Percentiles rank a stretch among this genome's conserved stretches.
Conservation (phyloP, 495 filamentous ascomycete genomes). For the Aspergillus mulundensis region DNA sequence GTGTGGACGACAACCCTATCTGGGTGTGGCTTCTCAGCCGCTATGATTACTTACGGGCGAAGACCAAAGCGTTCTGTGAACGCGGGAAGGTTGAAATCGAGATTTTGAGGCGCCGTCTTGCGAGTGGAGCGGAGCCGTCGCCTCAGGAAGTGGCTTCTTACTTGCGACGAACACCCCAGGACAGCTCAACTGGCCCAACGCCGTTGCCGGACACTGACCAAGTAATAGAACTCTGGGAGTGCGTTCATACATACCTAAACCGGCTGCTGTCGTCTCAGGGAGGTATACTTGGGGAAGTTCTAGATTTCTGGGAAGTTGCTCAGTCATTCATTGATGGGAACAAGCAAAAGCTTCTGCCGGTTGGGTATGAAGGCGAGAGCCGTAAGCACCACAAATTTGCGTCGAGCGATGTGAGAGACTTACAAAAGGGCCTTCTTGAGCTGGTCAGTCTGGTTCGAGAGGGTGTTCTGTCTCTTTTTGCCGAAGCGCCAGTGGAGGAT, state of each 20-base stretch:
- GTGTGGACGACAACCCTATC: constrained; percentile 92
- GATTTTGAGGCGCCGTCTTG: constrained; percentile 75
- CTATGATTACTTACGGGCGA: constrained; percentile 81
- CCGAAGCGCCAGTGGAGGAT: constrained; percentile 87
- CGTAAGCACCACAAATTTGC: constrained; percentile 80
- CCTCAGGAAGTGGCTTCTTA: constrained; percentile 64
- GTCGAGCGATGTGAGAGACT: constrained; percentile 59
- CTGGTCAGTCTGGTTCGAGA: constrained; percentile 78
- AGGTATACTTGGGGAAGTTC: constrained; percentile 81
- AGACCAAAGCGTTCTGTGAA: constrained; percentile 73
- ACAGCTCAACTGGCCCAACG: constrained; percentile 50
- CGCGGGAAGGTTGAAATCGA: constrained; percentile 87
- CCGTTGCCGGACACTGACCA: constrained; percentile 66
- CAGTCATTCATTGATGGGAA: constrained; percentile 87
- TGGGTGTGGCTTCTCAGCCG: constrained; percentile 90
- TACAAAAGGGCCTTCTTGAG: constrained; percentile 75
- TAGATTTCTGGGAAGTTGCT: constrained; percentile 91
- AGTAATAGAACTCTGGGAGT: constrained; percentile 86
- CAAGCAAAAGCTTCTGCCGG: constrained; percentile 73
- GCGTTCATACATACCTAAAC: constrained; percentile 65
- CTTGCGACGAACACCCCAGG: constrained; percentile 64
- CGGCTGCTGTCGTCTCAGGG: constrained; percentile 64
- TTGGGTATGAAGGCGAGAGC: constrained; percentile 79
- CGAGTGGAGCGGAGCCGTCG: constrained; percentile 65
- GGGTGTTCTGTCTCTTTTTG: constrained; percentile 73